A percentile compares a stretch with the other conserved stretches of the same genome.
Conservation (phyloP, 495 filamentous ascomycete genomes). For the Penicillium fimorum region DNA sequence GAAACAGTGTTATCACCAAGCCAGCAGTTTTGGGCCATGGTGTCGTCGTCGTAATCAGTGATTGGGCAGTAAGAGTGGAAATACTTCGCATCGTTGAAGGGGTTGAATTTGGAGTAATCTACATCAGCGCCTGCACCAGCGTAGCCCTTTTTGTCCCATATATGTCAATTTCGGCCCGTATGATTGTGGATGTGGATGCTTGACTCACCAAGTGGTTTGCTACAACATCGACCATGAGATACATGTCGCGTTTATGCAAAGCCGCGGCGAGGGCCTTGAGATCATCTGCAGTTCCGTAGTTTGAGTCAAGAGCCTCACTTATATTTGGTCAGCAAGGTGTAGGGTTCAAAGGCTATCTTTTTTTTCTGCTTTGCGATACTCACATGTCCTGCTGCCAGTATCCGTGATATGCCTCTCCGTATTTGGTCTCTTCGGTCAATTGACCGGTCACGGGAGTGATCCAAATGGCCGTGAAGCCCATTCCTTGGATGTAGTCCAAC, state of each 20-base stretch:
- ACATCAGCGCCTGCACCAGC: constrained; percentile 51
- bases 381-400: constrained; percentile 72
- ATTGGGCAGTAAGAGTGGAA: constrained; percentile 69
- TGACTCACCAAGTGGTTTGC: constrained; percentile 67
- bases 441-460: constrained; percentile 73
- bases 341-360: background rate
- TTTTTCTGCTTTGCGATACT: background rate
- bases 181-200: background rate
- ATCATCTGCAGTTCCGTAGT: constrained; percentile 67
- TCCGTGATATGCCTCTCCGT: constrained; percentile 66
- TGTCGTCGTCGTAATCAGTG: constrained; percentile 58
- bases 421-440: constrained; percentile 46
- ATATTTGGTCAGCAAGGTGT: background rate
- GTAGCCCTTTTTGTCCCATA: constrained; percentile 47
- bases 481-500: constrained; percentile 59
- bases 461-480: constrained; percentile 84
- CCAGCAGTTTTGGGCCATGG: constrained; percentile 58
- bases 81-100: constrained; percentile 62
- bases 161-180: background rate
- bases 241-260: constrained; percentile 63
- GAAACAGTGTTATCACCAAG: constrained; percentile 58
- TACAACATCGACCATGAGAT: constrained; percentile 77
- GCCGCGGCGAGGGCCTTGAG: constrained; percentile 58
- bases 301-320: constrained; percentile 58
- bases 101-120: constrained; percentile 60